phyloP scores from a whole-genome alignment of 345 rosid genomes.

The Euphorbia peplus region DNA sequence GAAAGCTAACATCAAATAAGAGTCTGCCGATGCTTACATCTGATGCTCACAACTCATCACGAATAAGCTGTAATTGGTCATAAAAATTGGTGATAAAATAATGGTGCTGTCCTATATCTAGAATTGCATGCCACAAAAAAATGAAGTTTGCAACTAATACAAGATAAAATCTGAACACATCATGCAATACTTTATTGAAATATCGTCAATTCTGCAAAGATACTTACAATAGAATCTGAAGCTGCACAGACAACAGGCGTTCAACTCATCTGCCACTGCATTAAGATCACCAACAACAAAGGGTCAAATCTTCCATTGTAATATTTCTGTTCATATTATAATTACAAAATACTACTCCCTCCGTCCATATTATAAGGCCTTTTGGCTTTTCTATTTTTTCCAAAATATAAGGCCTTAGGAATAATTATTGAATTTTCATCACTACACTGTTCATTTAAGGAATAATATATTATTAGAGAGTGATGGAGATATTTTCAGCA shows the following conservation, averaged over 20 bases:
- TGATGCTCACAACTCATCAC: background rate
- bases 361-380: no score
- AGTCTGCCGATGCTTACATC: background rate
- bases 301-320: constrained; percentile 12
- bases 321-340: background rate
- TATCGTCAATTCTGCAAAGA: background rate
- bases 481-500: no score
- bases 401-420: no score
- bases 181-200: constrained; percentile 5
- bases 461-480: no score
- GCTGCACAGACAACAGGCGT: constrained; percentile 12
- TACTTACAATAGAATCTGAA: constrained; percentile 16
- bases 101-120: background rate
- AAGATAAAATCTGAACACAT: constrained; percentile 1
- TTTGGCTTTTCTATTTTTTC: no score
- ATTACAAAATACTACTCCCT: no score
- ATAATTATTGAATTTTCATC: no score
- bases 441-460: no score
- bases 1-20: background rate
- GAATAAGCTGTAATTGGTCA: background rate
- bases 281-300: constrained; percentile 26
- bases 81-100: background rate
- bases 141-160: background rate
- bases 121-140: background rate
- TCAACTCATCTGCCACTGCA: constrained; percentile 70